A percentile compares a stretch with the other conserved stretches of the same genome.
phyloP scores from a whole-genome alignment of 129 eudicot species.

The Saussurea involucrata region DNA sequence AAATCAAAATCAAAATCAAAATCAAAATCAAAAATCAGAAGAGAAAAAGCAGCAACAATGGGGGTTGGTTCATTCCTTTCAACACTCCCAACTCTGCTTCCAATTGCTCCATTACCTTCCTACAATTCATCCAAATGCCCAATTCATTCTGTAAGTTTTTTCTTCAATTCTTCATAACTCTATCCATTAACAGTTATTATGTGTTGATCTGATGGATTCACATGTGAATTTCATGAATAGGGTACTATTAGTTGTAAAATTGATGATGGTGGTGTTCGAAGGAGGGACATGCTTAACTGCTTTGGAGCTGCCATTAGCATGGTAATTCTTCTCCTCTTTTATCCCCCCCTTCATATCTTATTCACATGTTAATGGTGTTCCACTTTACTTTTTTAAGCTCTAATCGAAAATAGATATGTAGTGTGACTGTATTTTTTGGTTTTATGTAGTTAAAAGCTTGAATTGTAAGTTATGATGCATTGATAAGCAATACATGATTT shows the following conservation, averaged over 20 bases:
- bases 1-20: slow-evolving; percentile 18
- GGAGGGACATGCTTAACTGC: slow-evolving; percentile 57
- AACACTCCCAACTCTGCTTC: slow-evolving; percentile 58
- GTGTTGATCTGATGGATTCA: neutral
- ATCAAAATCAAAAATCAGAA: neutral
- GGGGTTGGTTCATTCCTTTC: slow-evolving; percentile 62
- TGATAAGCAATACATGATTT: no score
- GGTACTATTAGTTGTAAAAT: slow-evolving; percentile 50
- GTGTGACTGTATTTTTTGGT: no score
- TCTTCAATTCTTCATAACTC: neutral
- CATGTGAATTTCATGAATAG: slow-evolving; percentile 25
- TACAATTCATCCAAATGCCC: slow-evolving; percentile 26
- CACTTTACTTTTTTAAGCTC: neutral
- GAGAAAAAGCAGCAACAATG: slow-evolving; percentile 29
- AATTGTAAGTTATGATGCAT: no score
- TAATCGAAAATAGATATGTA: no score
- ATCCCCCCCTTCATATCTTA: neutral
- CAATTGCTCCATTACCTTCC: slow-evolving; percentile 40
- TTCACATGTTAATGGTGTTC: neutral
- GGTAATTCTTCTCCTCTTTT: slow-evolving; percentile 34
- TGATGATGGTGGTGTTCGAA: slow-evolving; percentile 37
- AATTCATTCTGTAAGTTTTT: slow-evolving; percentile 34
- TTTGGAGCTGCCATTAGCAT: slow-evolving; percentile 60
- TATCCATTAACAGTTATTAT: neutral
- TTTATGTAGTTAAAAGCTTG: no score